Conservation (phyloP, 306 rosid species). For the Vicia faba region DNA sequence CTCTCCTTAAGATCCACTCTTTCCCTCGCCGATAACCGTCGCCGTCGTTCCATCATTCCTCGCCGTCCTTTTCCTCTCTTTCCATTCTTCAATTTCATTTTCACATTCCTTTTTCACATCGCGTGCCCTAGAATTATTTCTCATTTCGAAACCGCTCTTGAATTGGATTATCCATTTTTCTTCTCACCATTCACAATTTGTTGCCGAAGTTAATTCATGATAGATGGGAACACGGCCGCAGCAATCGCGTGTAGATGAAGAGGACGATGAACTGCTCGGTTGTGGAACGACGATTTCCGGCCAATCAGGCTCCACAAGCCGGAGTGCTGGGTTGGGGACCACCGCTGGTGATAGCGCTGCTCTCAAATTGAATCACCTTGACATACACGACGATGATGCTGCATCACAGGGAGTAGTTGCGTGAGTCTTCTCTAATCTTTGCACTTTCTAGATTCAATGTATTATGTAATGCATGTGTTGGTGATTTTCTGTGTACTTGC, state of each 20-base stretch:
- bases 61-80: background rate
- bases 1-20: slow-evolving; percentile 13
- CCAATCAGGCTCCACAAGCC: slow-evolving; percentile 82
- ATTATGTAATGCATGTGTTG: background rate
- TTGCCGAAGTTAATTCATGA: background rate
- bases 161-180: background rate
- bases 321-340: slow-evolving; percentile 75
- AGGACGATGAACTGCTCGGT: slow-evolving; percentile 48
- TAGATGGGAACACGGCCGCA: slow-evolving; percentile 72
- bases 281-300: slow-evolving; percentile 64
- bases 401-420: slow-evolving; percentile 77
- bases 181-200: slow-evolving; percentile 8
- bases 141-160: slow-evolving; percentile 4
- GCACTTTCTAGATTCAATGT: background rate
- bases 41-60: background rate
- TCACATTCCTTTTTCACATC: background rate
- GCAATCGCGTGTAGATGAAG: slow-evolving; percentile 52
- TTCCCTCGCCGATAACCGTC: slow-evolving; percentile 14
- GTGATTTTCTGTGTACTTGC: slow-evolving; percentile 1
- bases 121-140: slow-evolving; percentile 30
- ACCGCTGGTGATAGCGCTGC: slow-evolving; percentile 66
- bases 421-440: slow-evolving; percentile 53
- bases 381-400: slow-evolving; percentile 79
- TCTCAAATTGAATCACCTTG: slow-evolving; percentile 66
- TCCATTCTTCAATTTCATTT: background rate